Conservation (phyloP, 179 eudicot species). For the Pouteria campechiana region DNA sequence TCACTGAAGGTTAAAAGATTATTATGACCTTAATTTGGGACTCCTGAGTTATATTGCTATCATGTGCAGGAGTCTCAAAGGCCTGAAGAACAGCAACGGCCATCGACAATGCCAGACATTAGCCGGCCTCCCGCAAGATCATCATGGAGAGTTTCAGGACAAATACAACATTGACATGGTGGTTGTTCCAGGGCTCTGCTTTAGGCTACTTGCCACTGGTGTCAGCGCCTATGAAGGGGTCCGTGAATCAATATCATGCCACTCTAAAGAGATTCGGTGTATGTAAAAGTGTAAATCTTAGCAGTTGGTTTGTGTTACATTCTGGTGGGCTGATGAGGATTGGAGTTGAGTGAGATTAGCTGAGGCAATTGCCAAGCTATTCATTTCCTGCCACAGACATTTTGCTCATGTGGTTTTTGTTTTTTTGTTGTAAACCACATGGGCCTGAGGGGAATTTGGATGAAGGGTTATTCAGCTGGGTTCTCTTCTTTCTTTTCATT, state of each 20-base stretch:
- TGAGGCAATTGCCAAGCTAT: conserved; percentile 19
- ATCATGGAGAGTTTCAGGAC: conserved; percentile 39
- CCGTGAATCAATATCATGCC: no score
- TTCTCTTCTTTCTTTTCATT: no score
- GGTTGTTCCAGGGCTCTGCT: background rate
- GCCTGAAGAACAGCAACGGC: conserved; percentile 36
- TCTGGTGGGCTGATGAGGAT: conserved; percentile 14
- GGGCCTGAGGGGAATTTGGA: conserved; percentile 13
- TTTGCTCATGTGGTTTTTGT: conserved; percentile 42
- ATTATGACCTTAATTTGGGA: no score
- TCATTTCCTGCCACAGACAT: conserved; percentile 6
- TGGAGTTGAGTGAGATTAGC: conserved; percentile 18
- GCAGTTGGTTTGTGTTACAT: conserved; percentile 19
- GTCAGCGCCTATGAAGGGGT: conserved; percentile 13
- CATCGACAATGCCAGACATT: conserved; percentile 23
- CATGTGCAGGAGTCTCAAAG: conserved; percentile 42
- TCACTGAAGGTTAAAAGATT: no score
- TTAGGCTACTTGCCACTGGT: conserved; percentile 9
- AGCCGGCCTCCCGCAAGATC: conserved; percentile 44
- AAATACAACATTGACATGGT: conserved; percentile 35
- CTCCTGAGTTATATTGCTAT: no score
- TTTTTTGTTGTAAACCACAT: conserved; percentile 48
- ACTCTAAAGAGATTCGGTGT: conserved; percentile 17
- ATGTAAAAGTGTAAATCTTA: conserved; percentile 49
- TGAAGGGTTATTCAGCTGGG: no score